A percentile compares a stretch with the other conserved stretches of the same genome.
Conservation (phyloP, 129 eudicot genomes). For the sunflower (Helianthus annuus) region HanXRQr2.0-SUNRISE NC_035436.2:142001507-142002006, state of each 20-base stretch:
- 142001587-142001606: neutral
- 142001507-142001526: neutral
- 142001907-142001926: neutral
- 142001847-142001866: neutral
- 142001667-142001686: neutral
- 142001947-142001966: too few species aligned
- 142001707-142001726: neutral
- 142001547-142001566: neutral
- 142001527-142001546: neutral
- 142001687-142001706: neutral
- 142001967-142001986: too few species aligned
- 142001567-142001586: neutral
- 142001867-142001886: neutral
- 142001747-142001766: neutral
- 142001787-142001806: too few species aligned
- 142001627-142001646: neutral
- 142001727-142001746: neutral
- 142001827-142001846: neutral
- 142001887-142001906: neutral
- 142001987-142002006: too few species aligned
- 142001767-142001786: neutral
- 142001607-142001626: neutral
- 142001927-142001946: too few species aligned
- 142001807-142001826: neutral
- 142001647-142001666: neutral